phyloP scores from a whole-genome alignment of 2,329 filamentous ascomycete species.

The Penicillium brasilianum region DNA sequence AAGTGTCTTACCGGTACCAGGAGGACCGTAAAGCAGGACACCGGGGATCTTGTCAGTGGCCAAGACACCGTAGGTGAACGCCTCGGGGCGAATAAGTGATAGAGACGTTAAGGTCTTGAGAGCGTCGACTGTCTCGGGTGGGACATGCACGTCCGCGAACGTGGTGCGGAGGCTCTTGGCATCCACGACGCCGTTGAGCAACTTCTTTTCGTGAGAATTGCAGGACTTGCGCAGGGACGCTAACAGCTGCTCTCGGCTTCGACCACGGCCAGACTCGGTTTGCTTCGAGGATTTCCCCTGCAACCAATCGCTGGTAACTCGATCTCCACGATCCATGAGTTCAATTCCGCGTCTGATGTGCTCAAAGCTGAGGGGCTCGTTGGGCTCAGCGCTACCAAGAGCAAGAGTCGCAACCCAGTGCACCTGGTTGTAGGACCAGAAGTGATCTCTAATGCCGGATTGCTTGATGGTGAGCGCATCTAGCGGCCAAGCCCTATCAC shows the following conservation, averaged over 20 bases:
- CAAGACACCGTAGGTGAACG: constrained; percentile 94
- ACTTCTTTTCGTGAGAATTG: constrained; percentile 79
- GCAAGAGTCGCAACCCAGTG: constrained; percentile 63
- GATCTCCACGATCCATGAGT: constrained; percentile 49
- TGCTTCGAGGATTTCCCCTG: constrained; percentile 41
- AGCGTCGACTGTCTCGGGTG: constrained; percentile 80
- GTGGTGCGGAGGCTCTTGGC: constrained; percentile 81
- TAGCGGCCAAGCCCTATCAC: constrained; percentile 38
- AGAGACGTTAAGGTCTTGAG: constrained; percentile 88
- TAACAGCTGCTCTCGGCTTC: constrained; percentile 49
- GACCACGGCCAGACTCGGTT: constrained; percentile 38
- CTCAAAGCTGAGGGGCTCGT: constrained; percentile 47
- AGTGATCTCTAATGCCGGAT: constrained; percentile 55
- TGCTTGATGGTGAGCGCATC: constrained; percentile 36
- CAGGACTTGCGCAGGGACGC: constrained; percentile 61
- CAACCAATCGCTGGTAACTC: constrained; percentile 45
- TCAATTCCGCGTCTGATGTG: constrained; percentile 44
- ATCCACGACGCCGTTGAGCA: constrained; percentile 82
- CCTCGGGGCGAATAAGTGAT: constrained; percentile 84
- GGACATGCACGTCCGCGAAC: constrained; percentile 84
- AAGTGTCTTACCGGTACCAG: constrained; percentile 68
- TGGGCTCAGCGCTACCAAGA: constrained; percentile 54
- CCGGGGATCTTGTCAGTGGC: constrained; percentile 90
- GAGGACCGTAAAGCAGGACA: constrained; percentile 84
- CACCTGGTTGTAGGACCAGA: constrained; percentile 65